Evolutionary conservation across 352 stramenopile species (phyloP).

Genomic region (Globisporangium paroecandrum): DNA sequence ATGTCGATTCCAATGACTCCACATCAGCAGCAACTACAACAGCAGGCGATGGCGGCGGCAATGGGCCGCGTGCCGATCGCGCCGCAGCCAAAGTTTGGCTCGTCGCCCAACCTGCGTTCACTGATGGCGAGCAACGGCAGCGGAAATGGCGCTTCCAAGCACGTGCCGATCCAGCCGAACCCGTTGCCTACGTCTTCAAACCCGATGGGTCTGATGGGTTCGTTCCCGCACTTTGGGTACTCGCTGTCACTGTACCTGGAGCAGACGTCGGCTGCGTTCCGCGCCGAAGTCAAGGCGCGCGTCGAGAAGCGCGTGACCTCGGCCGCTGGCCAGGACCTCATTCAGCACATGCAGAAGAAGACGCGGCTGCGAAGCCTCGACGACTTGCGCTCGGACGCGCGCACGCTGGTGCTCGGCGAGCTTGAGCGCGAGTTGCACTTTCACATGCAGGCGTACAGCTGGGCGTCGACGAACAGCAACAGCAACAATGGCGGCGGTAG

Average conservation of each 20-base stretch:
- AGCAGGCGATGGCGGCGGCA: background rate
- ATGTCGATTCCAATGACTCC: constrained; percentile 15
- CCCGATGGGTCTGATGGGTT: constrained; percentile 54
- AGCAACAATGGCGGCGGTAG: background rate
- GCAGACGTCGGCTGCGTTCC: constrained; percentile 64
- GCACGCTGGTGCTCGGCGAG: constrained; percentile 57
- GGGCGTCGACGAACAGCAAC: constrained; percentile 38
- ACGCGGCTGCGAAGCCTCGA: constrained; percentile 69
- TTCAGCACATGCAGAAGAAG: constrained; percentile 86
- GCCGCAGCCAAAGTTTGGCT: constrained; percentile 19
- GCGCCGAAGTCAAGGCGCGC: constrained; percentile 60
- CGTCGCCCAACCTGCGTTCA: constrained; percentile 16
- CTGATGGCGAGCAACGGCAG: background rate
- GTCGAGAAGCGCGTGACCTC: constrained; percentile 78
- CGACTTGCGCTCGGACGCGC: constrained; percentile 57
- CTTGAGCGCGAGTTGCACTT: constrained; percentile 73
- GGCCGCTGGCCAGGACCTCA: constrained; percentile 62
- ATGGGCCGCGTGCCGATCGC: constrained; percentile 9
- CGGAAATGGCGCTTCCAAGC: constrained; percentile 27
- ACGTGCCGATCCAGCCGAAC: constrained; percentile 77
- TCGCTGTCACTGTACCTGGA: constrained; percentile 71
- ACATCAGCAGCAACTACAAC: background rate
- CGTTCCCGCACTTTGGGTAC: constrained; percentile 59
- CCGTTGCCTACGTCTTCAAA: constrained; percentile 70
- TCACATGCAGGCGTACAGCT: constrained; percentile 70